phyloP scores from a whole-genome alignment of 176 grass and related monocot species.

The Avena eriantha region DNA sequence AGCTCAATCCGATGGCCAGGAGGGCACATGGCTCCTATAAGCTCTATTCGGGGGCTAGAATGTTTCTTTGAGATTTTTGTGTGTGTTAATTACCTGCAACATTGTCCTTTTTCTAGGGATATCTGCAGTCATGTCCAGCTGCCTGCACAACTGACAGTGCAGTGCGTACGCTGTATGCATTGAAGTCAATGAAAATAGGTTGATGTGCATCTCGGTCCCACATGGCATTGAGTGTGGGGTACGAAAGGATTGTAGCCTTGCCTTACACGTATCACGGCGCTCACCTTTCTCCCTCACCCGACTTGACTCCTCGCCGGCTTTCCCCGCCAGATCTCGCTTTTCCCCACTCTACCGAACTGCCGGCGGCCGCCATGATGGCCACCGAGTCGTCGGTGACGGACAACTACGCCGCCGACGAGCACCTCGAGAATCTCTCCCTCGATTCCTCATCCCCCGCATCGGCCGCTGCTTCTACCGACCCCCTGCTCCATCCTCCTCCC shows the following conservation, averaged over 20 bases:
- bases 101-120: neutral
- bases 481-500: slow-evolving; percentile 62
- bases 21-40: too few relatives aligned
- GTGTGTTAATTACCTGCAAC: neutral
- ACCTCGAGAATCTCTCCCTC: slow-evolving; percentile 59
- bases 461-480: slow-evolving; percentile 57
- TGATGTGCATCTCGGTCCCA: slow-evolving; percentile 27
- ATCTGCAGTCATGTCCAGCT: neutral
- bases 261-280: slow-evolving; percentile 35
- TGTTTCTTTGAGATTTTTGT: too few relatives aligned
- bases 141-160: neutral
- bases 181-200: neutral
- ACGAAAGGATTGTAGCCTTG: slow-evolving; percentile 29
- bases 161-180: neutral
- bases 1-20: too few relatives aligned
- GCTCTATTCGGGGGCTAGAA: too few relatives aligned
- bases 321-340: slow-evolving; percentile 44
- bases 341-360: slow-evolving; percentile 36
- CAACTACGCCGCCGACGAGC: slow-evolving; percentile 34
- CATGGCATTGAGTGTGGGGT: slow-evolving; percentile 22
- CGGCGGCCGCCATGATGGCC: slow-evolving; percentile 53
- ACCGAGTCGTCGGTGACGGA: slow-evolving; percentile 41
- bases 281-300: slow-evolving; percentile 35
- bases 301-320: slow-evolving; percentile 41
- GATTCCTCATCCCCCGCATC: slow-evolving; percentile 48